A percentile compares a stretch with the other conserved stretches of the same genome.
phyloP scores from a whole-genome alignment of 2,329 filamentous ascomycete species.

The Leptosphaerulina australis region DNA sequence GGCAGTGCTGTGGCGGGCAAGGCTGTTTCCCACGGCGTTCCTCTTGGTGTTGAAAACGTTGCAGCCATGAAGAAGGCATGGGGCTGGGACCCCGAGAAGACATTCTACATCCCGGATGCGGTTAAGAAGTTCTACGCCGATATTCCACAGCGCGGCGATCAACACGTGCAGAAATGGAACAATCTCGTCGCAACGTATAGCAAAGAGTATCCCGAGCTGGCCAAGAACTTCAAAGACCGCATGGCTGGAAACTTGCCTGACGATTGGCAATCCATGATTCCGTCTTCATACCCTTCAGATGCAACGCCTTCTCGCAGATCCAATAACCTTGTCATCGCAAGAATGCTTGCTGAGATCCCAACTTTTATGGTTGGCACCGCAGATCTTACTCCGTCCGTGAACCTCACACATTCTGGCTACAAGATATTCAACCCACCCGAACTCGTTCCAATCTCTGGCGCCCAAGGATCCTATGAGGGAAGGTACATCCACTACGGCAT shows the following conservation, averaged over 20 bases:
- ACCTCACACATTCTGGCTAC: constrained; percentile 59
- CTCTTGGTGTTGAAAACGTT: constrained; percentile 61
- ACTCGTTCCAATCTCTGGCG: constrained; percentile 50
- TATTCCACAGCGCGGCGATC: constrained; percentile 54
- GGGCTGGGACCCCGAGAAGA: constrained; percentile 56
- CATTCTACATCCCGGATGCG: constrained; percentile 53
- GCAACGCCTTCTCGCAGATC: constrained; percentile 60
- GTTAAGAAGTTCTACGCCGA: constrained; percentile 60
- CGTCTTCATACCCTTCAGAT: constrained; percentile 54
- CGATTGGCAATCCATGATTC: constrained; percentile 59
- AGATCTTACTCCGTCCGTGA: constrained; percentile 61
- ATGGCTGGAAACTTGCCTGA: constrained; percentile 56
- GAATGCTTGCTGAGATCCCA: constrained; percentile 79
- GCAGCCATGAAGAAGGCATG: constrained; percentile 56
- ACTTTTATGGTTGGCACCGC: constrained; percentile 78
- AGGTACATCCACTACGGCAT: constrained; percentile 57
- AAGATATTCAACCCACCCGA: constrained; percentile 55
- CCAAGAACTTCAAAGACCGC: constrained; percentile 55
- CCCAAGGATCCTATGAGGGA: constrained; percentile 61
- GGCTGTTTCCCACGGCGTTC: constrained; percentile 63
- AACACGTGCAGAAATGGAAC: constrained; percentile 58
- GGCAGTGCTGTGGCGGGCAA: constrained; percentile 53
- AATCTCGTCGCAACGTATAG: constrained; percentile 52
- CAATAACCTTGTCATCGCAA: constrained; percentile 57
- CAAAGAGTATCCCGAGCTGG: constrained; percentile 56